Evolutionary conservation across 352 stramenopile genomes (phyloP).

Genomic region (Aphanomyces euteiches): DNA sequence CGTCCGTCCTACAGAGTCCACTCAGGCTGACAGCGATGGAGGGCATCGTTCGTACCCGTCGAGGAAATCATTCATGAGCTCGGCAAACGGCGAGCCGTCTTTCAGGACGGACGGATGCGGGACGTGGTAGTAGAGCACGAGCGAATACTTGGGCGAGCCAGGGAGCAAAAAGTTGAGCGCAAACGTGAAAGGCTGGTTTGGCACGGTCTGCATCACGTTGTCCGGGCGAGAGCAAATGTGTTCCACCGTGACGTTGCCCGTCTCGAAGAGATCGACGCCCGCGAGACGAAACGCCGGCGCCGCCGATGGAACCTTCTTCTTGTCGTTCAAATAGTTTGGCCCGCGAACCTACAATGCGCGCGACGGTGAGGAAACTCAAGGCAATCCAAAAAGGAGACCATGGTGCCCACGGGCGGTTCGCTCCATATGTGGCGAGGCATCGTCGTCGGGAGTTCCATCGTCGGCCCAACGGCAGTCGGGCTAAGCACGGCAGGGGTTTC

Average conservation of each 20-base stretch:
- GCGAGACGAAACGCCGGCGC: conserved; percentile 62
- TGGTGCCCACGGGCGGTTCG: conserved; percentile 55
- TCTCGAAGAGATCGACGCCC: conserved; percentile 62
- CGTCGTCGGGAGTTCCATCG: conserved; percentile 31
- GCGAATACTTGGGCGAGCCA: conserved; percentile 51
- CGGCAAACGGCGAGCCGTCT: conserved; percentile 55
- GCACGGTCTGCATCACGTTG: conserved; percentile 54
- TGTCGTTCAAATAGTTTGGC: conserved; percentile 61
- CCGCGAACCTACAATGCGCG: conserved; percentile 48
- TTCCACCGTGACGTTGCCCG: conserved; percentile 44
- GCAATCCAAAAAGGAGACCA: conserved; percentile 36
- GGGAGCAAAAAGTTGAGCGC: conserved; percentile 76
- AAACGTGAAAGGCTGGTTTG: conserved; percentile 72
- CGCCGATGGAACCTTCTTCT: conserved; percentile 67
- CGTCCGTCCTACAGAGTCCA: conserved; percentile 38
- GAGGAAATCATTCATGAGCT: conserved; percentile 72
- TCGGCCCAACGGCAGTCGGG: conserved; percentile 16
- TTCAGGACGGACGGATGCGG: conserved; percentile 48
- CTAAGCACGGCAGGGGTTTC: background rate
- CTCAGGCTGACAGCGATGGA: background rate
- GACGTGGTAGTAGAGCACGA: conserved; percentile 71
- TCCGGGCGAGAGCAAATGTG: conserved; percentile 57
- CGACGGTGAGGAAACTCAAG: background rate
- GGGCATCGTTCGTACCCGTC: no score
- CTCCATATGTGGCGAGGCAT: conserved; percentile 66